Percentiles rank a stretch among this genome's conserved stretches.
Evolutionary conservation across 108 stramenopile species (phyloP).

Genomic region (Skeletonema costatum): DNA sequence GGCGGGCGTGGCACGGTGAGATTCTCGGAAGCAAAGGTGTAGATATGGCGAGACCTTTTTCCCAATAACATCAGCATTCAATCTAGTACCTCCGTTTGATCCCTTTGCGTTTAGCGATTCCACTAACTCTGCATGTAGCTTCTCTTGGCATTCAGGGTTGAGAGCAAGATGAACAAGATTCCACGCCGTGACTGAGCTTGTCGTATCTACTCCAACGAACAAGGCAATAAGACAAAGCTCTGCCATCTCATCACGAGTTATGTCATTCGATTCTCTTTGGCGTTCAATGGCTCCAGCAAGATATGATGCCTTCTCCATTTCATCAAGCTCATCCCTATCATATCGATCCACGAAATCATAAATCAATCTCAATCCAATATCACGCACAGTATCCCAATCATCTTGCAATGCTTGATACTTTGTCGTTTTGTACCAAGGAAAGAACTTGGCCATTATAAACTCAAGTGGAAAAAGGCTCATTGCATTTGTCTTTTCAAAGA

Average conservation of each 20-base stretch:
- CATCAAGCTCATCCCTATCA: conserved; percentile 17
- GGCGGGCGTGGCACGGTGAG: conserved; percentile 38
- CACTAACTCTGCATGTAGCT: conserved; percentile 18
- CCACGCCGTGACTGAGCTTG: conserved; percentile 27
- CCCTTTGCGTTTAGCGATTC: conserved; percentile 6
- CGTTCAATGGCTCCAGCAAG: conserved; percentile 23
- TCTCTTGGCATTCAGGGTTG: conserved; percentile 27
- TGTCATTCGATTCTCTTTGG: conserved; percentile 11
- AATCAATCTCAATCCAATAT: conserved; percentile 4
- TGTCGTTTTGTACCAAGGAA: conserved; percentile 1
- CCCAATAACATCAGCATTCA: conserved; percentile 17
- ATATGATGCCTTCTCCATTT: conserved; percentile 32
- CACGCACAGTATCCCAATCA: conserved; percentile 2
- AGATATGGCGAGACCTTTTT: conserved; percentile 25
- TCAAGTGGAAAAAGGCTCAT: not conserved
- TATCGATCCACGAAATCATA: conserved; percentile 9
- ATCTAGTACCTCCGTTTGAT: conserved; percentile 7
- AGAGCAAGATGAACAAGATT: conserved; percentile 35
- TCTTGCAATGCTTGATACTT: conserved; percentile 12
- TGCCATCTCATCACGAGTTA: conserved; percentile 28
- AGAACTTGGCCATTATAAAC: conserved; percentile 2
- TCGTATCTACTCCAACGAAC: conserved; percentile 37
- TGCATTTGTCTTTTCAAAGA: conserved; percentile 16
- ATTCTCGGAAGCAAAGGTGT: conserved; percentile 39
- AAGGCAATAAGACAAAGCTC: conserved; percentile 16